These are phyloP conservation scores for Pseudocercospora eumusae DNA, from an alignment of 2,329 filamentous ascomycete species.

Conservation along the genomic window DNA sequence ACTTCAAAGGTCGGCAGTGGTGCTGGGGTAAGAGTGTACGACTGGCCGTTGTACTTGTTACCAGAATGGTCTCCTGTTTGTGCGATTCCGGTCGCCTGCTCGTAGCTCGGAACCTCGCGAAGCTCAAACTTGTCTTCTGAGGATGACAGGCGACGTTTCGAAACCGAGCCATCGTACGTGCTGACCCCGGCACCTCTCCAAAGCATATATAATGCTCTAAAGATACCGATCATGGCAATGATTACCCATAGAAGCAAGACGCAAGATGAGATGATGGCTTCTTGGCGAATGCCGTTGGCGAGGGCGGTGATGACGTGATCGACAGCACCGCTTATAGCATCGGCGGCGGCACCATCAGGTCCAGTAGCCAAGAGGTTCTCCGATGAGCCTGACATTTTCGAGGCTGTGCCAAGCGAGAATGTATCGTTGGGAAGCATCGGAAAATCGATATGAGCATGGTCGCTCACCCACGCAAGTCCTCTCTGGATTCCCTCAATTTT, in stretches of 20 bases:
- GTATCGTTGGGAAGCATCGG: conserved; percentile 76
- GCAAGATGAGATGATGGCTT: conserved; percentile 75
- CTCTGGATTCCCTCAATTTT: conserved; percentile 84
- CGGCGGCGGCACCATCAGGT: conserved; percentile 69
- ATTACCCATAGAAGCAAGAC: conserved; percentile 77
- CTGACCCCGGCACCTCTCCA: conserved; percentile 48
- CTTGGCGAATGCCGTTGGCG: conserved; percentile 66
- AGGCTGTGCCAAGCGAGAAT: conserved; percentile 76
- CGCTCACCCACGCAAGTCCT: conserved; percentile 89
- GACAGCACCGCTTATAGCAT: conserved; percentile 79
- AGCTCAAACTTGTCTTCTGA: conserved; percentile 26
- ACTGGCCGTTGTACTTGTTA: conserved; percentile 47
- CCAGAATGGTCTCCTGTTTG: conserved; percentile 45
- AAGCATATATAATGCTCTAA: conserved; percentile 65
- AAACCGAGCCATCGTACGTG: conserved; percentile 23
- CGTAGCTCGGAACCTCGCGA: conserved; percentile 42
- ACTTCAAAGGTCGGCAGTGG: conserved; percentile 48
- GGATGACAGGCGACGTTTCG: conserved; percentile 16
- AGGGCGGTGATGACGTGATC: conserved; percentile 68
- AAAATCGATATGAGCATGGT: conserved; percentile 80
- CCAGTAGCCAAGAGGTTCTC: conserved; percentile 72
- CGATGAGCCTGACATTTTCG: conserved; percentile 56
- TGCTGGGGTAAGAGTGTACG: conserved; percentile 49
- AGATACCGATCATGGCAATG: conserved; percentile 71
- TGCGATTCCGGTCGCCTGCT: conserved; percentile 37